Evolutionary conservation across 176 grass and related monocot genomes (phyloP).

Genomic region (Puccinellia tenuiflora): DNA sequence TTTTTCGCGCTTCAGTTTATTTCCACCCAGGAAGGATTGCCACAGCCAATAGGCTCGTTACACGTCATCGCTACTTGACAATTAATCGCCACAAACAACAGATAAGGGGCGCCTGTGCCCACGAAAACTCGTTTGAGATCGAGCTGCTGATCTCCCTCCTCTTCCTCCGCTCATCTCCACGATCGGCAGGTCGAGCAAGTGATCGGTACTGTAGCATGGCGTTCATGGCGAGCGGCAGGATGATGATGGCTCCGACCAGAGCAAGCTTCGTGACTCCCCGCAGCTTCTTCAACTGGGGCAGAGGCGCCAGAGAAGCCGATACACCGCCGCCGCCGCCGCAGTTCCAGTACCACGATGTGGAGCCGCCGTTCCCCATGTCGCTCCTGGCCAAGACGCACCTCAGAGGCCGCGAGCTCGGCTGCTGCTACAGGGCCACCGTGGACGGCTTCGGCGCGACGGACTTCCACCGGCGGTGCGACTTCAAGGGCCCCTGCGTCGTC

Average conservation of each 20-base stretch:
- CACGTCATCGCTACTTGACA: background rate
- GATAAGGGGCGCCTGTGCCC: constrained; percentile 5
- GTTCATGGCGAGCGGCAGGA: constrained; percentile 21
- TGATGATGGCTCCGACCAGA: background rate
- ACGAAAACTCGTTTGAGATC: background rate
- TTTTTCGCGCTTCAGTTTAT: background rate
- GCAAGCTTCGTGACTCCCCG: constrained; percentile 38
- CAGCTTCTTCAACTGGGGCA: constrained; percentile 69
- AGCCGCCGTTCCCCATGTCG: constrained; percentile 55
- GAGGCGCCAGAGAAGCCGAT: constrained; percentile 24
- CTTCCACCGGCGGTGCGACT: constrained; percentile 75
- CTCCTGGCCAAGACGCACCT: constrained; percentile 69
- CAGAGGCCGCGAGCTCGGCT: constrained; percentile 67
- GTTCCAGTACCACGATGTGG: constrained; percentile 58
- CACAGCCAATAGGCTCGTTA: background rate
- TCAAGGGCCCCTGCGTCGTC: constrained; percentile 89
- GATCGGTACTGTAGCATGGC: background rate
- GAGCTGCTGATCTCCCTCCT: background rate
- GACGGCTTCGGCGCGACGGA: constrained; percentile 73
- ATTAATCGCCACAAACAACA: background rate
- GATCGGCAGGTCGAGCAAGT: background rate
- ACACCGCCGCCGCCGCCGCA: constrained; percentile 4
- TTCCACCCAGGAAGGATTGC: background rate
- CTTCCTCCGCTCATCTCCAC: background rate
- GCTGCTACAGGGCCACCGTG: constrained; percentile 72